Conservation (phyloP, 176 grass and related monocot genomes). For the Eragrostis nindensis region DNA sequence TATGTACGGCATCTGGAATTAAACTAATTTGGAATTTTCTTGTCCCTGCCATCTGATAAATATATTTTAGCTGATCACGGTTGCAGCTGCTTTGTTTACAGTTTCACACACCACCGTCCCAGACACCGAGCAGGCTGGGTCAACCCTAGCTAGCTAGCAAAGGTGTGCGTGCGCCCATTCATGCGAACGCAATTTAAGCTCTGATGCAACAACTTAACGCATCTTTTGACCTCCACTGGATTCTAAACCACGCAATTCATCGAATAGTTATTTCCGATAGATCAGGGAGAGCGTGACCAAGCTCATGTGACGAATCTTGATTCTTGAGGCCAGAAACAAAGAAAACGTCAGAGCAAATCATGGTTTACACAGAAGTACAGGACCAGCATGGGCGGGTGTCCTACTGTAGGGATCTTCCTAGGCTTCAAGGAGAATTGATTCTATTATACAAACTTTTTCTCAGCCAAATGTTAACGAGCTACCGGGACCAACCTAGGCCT, state of each 20-base stretch:
- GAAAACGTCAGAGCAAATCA: not conserved
- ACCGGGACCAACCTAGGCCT: too few species aligned
- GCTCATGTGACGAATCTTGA: conserved; percentile 41
- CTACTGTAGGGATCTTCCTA: not conserved
- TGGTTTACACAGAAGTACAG: not conserved
- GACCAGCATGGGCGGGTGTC: not conserved
- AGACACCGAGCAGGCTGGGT: conserved; percentile 16
- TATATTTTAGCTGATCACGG: too few species aligned
- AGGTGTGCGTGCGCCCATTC: not conserved
- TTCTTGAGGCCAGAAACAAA: not conserved
- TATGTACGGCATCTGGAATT: not conserved
- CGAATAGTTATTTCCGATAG: not conserved
- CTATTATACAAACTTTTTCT: not conserved
- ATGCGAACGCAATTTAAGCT: not conserved
- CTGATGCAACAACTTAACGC: conserved; percentile 15
- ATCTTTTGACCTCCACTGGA: conserved; percentile 38
- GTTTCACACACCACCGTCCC: conserved; percentile 28
- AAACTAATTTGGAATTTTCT: conserved; percentile 40
- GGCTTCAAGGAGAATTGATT: not conserved
- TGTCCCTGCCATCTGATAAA: not conserved
- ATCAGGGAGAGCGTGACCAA: conserved; percentile 21
- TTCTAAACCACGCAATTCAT: conserved; percentile 35
- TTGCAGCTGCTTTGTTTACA: conserved; percentile 1
- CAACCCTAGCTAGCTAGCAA: conserved; percentile 17
- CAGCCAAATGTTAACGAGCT: not conserved